Evolutionary conservation across 441 rosid species (phyloP).

Genomic region (Flueggea neowawraea): DNA sequence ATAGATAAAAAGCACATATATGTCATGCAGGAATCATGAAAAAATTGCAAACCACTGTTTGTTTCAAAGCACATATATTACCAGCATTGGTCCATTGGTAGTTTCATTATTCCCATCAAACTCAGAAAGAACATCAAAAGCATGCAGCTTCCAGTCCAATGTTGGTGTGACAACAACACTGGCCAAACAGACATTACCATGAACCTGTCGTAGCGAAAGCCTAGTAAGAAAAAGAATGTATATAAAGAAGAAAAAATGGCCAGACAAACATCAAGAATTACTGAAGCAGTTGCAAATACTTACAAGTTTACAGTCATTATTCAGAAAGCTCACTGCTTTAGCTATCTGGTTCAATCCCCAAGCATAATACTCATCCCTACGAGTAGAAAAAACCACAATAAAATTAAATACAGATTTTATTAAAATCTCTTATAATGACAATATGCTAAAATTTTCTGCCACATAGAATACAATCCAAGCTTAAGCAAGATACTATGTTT

Average conservation of each 20-base stretch:
- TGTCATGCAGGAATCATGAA: no score
- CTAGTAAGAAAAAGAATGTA: no score
- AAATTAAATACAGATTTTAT: no score
- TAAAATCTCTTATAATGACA: no score
- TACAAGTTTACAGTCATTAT: constrained; percentile 98
- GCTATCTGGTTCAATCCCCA: constrained; percentile 93
- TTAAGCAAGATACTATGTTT: no score
- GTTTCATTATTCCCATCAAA: constrained; percentile 84
- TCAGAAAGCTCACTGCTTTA: constrained; percentile 98
- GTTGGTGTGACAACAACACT: constrained; percentile 97
- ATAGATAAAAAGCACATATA: no score
- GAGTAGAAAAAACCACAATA: constrained; percentile 13
- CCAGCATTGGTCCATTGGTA: constrained; percentile 98
- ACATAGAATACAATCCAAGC: no score
- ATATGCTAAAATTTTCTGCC: no score
- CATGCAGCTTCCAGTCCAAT: constrained; percentile 99
- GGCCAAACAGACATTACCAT: constrained; percentile 93
- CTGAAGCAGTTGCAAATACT: constrained; percentile 23
- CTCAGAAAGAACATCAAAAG: constrained; percentile 94
- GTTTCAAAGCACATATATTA: constrained; percentile 23
- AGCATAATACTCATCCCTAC: constrained; percentile 94
- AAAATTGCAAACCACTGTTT: not conserved
- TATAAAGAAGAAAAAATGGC: no score
- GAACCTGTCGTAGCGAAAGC: constrained; percentile 62
- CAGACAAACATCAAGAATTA: no score